Percentiles rank a stretch among this genome's conserved stretches.
Evolutionary conservation across 805 yeast species (phyloP).

Genomic region (Naumovozyma dairenensis): DNA sequence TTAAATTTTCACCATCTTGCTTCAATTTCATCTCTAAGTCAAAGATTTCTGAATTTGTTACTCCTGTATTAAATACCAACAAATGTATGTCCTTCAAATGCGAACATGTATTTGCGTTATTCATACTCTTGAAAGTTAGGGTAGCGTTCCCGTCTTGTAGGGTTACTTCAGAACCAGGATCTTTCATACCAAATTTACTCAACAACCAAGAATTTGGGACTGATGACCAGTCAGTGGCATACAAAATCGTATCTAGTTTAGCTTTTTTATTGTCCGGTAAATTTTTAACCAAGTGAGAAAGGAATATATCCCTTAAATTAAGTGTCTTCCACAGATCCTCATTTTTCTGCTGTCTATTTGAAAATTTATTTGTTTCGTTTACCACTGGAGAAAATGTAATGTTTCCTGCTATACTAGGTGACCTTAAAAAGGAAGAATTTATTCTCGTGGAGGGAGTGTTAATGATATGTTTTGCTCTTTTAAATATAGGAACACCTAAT

Average conservation of each 20-base stretch:
- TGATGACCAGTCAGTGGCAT: conserved; percentile 20
- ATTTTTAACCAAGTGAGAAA: conserved; percentile 13
- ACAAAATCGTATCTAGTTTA: conserved; percentile 16
- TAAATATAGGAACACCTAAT: conserved; percentile 29
- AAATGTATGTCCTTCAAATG: conserved; percentile 25
- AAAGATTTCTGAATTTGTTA: conserved; percentile 25
- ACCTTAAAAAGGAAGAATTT: conserved; percentile 12
- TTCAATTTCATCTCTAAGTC: conserved; percentile 28
- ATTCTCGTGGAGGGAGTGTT: conserved; percentile 11
- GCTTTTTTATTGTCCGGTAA: background rate
- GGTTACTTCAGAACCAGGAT: conserved; percentile 2
- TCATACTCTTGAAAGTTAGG: conserved; percentile 18
- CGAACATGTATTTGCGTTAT: conserved; percentile 16
- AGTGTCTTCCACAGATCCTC: conserved; percentile 41
- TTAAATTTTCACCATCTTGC: conserved; percentile 28
- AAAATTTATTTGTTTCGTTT: conserved; percentile 25
- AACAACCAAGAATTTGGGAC: conserved; percentile 28
- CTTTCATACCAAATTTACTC: conserved; percentile 25
- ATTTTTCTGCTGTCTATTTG: conserved; percentile 28
- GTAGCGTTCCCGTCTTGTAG: conserved; percentile 3
- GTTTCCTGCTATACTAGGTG: conserved; percentile 17
- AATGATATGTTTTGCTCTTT: conserved; percentile 18
- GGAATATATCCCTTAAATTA: conserved; percentile 30
- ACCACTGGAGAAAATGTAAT: conserved; percentile 16
- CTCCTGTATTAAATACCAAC: conserved; percentile 33